Evolutionary conservation across 164 flowering plant genomes (phyloP).

Genomic region (Chloranthus sessilifolius): DNA sequence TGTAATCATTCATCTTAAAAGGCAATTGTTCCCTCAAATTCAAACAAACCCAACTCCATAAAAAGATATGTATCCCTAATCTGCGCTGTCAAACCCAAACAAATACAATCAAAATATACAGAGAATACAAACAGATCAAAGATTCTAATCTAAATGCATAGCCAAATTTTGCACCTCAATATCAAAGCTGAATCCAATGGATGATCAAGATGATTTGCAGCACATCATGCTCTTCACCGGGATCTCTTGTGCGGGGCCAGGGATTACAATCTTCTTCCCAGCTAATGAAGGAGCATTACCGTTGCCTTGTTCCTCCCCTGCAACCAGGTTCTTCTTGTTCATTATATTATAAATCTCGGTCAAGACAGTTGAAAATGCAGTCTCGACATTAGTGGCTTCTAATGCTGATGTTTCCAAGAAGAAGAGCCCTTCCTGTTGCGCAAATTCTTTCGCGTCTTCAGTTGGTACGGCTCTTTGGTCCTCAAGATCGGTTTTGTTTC

Average conservation of each 20-base stretch:
- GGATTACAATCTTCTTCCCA: conserved; percentile 61
- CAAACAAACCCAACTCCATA: too few relatives aligned
- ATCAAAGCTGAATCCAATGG: neutral
- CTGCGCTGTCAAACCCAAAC: too few relatives aligned
- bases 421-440: conserved; percentile 72
- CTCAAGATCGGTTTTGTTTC: conserved; percentile 73
- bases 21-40: too few relatives aligned
- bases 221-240: conserved; percentile 55
- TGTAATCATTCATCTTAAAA: too few relatives aligned
- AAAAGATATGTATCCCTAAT: too few relatives aligned
- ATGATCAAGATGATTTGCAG: conserved; percentile 32
- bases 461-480: conserved; percentile 61
- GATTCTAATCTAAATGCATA: neutral
- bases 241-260: conserved; percentile 70
- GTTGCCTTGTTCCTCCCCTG: conserved; percentile 41
- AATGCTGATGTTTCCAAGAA: conserved; percentile 85
- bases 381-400: conserved; percentile 65
- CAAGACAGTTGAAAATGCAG: conserved; percentile 60
- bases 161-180: neutral
- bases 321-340: conserved; percentile 65
- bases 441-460: conserved; percentile 83
- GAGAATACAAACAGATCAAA: conserved; percentile 10
- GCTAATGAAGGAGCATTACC: conserved; percentile 42
- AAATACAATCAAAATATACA: conserved; percentile 24
- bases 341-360: conserved; percentile 75